Evolutionary conservation across 1,139 yeast species (phyloP), one percentile per base, ranked within the genome.

Genomic region (Ogataea hybrid): DNA sequence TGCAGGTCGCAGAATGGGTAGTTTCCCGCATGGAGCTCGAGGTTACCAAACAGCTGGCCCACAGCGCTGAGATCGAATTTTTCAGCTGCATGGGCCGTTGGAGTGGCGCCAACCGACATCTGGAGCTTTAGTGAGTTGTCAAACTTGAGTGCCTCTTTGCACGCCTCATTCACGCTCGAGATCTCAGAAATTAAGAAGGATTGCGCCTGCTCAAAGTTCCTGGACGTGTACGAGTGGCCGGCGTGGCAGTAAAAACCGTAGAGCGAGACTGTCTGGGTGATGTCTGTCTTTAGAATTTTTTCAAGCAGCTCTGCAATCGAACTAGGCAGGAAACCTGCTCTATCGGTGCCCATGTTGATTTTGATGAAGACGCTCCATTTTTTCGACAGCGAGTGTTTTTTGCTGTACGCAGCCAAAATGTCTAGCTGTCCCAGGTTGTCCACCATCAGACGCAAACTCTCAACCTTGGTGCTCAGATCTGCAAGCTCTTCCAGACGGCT

Each of bases 11-110:
- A 79, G 53, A 81, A 75, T 3, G 83, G 73, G 55, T 82, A 84
- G 58, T 84, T 84, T 11, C 95, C 94, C 12, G 92, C 92, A 58
- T 85, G 95, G 15, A 85, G 61, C 53, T 85, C 95, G 39, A 85
- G 64, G 1, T 60, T 60, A 4, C 81, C 84, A 20, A 61, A 53
- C 29, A 77, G 54, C n/a, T 57, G 47, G 4, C 56, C 44, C 30
- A 48, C 42, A 10, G 44, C 25, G 4, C 39, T 21, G 4, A 48
- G 34, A 23, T 44, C 42, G 9, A 54, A 47, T 5, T 54, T 17
- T 23, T 68, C 70, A 3, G 84, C 69, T 0, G 87, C 77, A 53
- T 82, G 88, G 2, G 86, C 81, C 0, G 94, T 85, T 33, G 94
- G 94, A 0, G 95, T 84, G 1, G 94, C 89, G n/a, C 95, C 95